Percentiles rank a stretch among this genome's conserved stretches.
phyloP scores from a whole-genome alignment of 140 eudicot species.

The Cichorium intybus region DNA sequence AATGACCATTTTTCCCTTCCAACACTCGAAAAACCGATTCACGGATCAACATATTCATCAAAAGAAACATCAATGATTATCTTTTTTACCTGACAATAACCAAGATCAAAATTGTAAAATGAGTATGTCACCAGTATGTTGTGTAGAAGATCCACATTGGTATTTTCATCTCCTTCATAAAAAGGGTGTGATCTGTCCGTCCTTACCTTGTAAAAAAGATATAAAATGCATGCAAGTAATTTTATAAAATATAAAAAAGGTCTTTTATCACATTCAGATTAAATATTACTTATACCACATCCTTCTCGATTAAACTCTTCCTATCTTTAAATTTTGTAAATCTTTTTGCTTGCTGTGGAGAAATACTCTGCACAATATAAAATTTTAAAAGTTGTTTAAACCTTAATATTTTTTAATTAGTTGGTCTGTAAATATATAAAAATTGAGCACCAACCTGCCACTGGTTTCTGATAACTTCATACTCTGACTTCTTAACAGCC shows the following conservation, averaged over 20 bases:
- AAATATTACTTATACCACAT: constrained; percentile 59
- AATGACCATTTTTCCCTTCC: not conserved
- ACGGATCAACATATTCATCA: too few species aligned
- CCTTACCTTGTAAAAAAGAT: constrained; percentile 55
- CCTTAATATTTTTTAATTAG: not conserved
- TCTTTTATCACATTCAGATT: not conserved
- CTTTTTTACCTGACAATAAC: constrained; percentile 81
- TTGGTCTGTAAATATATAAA: not conserved
- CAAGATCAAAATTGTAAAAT: constrained; percentile 85
- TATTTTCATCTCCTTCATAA: constrained; percentile 86
- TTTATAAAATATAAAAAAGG: not conserved
- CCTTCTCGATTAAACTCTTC: constrained; percentile 93
- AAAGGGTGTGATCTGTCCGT: constrained; percentile 71
- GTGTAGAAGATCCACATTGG: constrained; percentile 57
- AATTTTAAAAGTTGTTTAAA: not conserved
- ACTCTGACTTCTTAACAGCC: constrained; percentile 69
- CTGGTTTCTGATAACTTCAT: constrained; percentile 75
- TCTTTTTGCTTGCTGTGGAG: constrained; percentile 74
- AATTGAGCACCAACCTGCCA: constrained; percentile 62
- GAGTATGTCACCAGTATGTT: constrained; percentile 79
- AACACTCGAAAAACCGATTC: too few species aligned
- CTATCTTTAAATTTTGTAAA: constrained; percentile 91
- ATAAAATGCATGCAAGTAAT: not conserved
- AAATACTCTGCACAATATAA: constrained; percentile 60
- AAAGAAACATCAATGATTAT: too few species aligned